phyloP scores from a whole-genome alignment of 116 monocot species.

The Papilionanthe hybrid region DNA sequence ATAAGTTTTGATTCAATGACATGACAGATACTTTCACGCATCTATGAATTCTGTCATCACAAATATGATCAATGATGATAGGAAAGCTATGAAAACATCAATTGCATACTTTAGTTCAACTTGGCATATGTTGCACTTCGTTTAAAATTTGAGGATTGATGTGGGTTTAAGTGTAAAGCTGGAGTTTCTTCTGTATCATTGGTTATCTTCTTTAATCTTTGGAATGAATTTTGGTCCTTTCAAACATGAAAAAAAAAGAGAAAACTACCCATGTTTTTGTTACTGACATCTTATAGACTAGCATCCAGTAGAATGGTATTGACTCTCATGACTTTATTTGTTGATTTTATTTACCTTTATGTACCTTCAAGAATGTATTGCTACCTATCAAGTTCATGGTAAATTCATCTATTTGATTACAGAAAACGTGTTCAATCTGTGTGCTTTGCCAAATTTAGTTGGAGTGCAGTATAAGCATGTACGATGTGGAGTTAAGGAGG shows the following conservation, averaged over 20 bases:
- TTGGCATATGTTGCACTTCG: neutral
- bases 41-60: neutral
- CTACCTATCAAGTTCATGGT: constrained; percentile 1
- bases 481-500: constrained; percentile 61
- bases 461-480: constrained; percentile 66
- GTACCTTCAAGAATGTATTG: neutral
- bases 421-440: constrained; percentile 97
- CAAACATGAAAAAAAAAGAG: neutral
- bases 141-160: neutral
- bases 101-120: neutral
- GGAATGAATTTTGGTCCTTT: neutral
- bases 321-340: neutral
- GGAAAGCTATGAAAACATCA: neutral
- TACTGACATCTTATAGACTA: neutral
- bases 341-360: constrained; percentile 7
- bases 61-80: neutral
- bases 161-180: neutral
- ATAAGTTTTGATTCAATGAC: neutral
- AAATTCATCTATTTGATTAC: constrained; percentile 12
- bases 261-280: neutral
- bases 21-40: neutral
- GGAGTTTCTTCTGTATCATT: neutral
- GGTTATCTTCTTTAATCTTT: neutral
- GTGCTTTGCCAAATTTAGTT: constrained; percentile 46
- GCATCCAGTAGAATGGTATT: neutral